Base-by-base conservation (phyloP, 352 stramenopile genomes). In the Phytophthora multivora region DNA sequence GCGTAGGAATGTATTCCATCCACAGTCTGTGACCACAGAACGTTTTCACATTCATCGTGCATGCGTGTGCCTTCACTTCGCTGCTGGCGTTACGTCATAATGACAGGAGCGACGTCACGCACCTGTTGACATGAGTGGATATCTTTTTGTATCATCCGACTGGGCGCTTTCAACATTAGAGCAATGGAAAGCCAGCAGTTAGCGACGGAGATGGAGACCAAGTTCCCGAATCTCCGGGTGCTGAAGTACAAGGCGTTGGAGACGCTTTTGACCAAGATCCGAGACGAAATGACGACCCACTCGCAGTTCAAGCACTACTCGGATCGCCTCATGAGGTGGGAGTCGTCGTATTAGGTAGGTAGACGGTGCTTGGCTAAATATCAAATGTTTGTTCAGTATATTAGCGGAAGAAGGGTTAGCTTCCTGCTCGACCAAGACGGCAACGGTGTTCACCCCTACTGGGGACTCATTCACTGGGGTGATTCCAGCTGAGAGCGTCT, bases 301-400 rank as follows among this genome's bases (percentile, higher is more conserved):
- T 75, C 69, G 52, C 66, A 88, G 54, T 91, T 91, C 69, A 89
- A 89, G 73, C 74, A 83, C 58, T 88, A 82, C 52, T 71, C 82
- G n/a, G 82, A 91, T 56, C 82, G 82, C 2, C 66, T 91, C 67
- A 89, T 91, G 82, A 64, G 67, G 82, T 89, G 36, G 21, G 28
- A 19, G 15, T n/a, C 13, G 18, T 40, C 35, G 35, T 16, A 18
- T 23, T 23, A 23, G 21, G 21, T 23, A 23, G 21, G 21, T 23
- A 23, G 21, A 23, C 21, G 2, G 21, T 23, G 21, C 21, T 23
- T 23, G 2, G 21, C 21, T 23, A 23, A 23, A 4, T 23, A 23
- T 23, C 21, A 23, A 23, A 23, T 41, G 13, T 41, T 4, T 18
- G n/a, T 15, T 15, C 41, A 91, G 82, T 1, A 85, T 91, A 15